Evolutionary conservation across 2,329 filamentous ascomycete species (phyloP), one percentile per base, ranked within the genome.

Genomic region (Beauveria australis): DNA sequence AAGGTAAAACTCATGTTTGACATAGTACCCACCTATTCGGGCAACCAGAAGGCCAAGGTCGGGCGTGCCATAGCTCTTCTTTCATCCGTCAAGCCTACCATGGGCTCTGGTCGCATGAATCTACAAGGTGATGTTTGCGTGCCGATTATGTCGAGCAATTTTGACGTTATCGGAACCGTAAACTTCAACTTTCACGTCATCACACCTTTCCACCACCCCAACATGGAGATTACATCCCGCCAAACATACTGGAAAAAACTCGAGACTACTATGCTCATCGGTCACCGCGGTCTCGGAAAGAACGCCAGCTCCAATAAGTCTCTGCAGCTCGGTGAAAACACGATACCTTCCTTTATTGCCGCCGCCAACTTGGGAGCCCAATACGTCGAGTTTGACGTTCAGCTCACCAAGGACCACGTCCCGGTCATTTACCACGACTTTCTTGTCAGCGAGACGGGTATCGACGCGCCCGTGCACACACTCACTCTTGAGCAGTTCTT

Each of bases 341-440:
- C 94, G 0, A 81, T 99, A 28, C 89, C 88, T 60, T 97, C 94
- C 0, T 99, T 99, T 75, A 96, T 97, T 69, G 91, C 93, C 3
- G 94, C 94, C 2, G 92, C 93, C 48, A 97, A 97, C 66, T 75
- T 99, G 56, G 94, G 94, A 9, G 94, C 85, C 3, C 82, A 87
- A 60, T 88, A 88, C 66, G 85, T 89, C 52, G 85, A 88, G 67
- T 87, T 89, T 69, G 94, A 99, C 71, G 94, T 99, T 0, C 94
- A 99, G 72, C 79, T 99, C 44, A 99, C 94, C n/a, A 99, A 99
- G 70, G 94, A 99, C 71, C 92, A 95, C 68, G 92, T 99, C 1
- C 94, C 94, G 0, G 93, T 99, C 65, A 96, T 99, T 68, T 99
- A 99, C 71, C 94, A 99, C 71, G 94, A 99, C 73, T 99, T 99